Evolutionary conservation across 352 stramenopile species (phyloP).

Genomic region (Phytophthora podocarpi): DNA sequence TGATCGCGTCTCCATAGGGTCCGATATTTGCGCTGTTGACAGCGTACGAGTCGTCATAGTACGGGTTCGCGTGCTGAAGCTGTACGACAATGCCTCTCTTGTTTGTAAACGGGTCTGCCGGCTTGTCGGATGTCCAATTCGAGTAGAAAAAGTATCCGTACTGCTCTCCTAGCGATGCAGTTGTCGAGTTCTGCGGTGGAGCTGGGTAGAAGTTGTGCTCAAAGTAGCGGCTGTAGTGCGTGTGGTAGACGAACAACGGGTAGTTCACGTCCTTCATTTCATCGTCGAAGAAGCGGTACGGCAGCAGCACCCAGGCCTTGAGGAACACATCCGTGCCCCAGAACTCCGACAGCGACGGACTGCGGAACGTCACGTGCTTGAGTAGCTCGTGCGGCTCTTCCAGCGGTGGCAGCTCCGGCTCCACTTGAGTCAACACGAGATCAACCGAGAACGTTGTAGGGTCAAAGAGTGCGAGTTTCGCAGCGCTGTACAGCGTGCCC

Average conservation of each 20-base stretch:
- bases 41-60: slow-evolving; percentile 83
- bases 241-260: slow-evolving; percentile 79
- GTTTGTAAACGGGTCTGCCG: slow-evolving; percentile 54
- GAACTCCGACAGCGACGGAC: slow-evolving; percentile 60
- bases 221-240: slow-evolving; percentile 71
- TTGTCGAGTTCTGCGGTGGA: slow-evolving; percentile 30
- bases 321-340: slow-evolving; percentile 74
- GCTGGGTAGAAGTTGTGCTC: slow-evolving; percentile 56
- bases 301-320: slow-evolving; percentile 75
- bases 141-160: slow-evolving; percentile 74
- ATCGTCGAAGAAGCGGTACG: slow-evolving; percentile 67
- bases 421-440: slow-evolving; percentile 58
- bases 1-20: slow-evolving; percentile 78
- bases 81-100: slow-evolving; percentile 79
- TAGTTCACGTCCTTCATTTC: slow-evolving; percentile 60
- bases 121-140: slow-evolving; percentile 71
- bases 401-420: slow-evolving; percentile 39
- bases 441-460: slow-evolving; percentile 37
- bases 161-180: slow-evolving; percentile 36
- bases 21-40: slow-evolving; percentile 81
- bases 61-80: slow-evolving; percentile 77
- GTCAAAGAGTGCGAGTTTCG: slow-evolving; percentile 54
- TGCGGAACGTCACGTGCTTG: slow-evolving; percentile 72
- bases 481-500: slow-evolving; percentile 61
- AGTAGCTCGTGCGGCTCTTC: slow-evolving; percentile 57